phyloP scores from a whole-genome alignment of 441 rosid species.

The Populus hybrid region DNA sequence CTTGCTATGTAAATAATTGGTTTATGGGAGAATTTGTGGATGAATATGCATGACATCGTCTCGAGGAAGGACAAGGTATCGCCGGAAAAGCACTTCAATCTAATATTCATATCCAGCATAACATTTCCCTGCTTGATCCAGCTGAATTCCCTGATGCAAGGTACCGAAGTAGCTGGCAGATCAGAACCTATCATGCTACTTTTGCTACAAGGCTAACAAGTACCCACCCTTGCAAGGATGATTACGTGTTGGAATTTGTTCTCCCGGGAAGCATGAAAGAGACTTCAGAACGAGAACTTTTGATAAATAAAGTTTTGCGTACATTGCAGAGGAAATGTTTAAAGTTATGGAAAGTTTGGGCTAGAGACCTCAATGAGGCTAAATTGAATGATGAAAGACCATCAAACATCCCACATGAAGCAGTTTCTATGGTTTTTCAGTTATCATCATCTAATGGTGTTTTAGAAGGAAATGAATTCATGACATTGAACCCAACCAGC shows the following conservation, averaged over 20 bases:
- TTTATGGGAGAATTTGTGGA: not conserved
- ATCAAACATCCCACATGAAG: too few species aligned
- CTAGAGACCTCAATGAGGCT: too few species aligned
- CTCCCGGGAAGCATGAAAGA: too few species aligned
- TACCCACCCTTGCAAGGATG: not conserved
- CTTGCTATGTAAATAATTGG: not conserved
- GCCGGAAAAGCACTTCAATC: not conserved
- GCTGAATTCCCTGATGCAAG: not conserved
- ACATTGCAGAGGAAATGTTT: not conserved
- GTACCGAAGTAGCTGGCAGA: accelerated
- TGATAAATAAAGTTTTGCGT: not conserved
- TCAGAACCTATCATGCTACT: accelerated
- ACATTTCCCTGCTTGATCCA: not conserved
- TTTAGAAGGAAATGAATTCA: too few species aligned
- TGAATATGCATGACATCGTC: not conserved
- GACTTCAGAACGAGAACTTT: not conserved
- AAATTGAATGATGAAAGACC: too few species aligned
- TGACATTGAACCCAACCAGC: too few species aligned
- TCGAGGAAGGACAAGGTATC: not conserved
- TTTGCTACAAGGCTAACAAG: not conserved
- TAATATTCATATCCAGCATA: not conserved
- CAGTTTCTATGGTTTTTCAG: too few species aligned
- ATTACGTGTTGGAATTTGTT: too few species aligned
- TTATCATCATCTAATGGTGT: too few species aligned
- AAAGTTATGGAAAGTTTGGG: not conserved